Evolutionary conservation across 495 filamentous ascomycete genomes (phyloP).

Genomic region (Trichocladium uniseriatum): DNA sequence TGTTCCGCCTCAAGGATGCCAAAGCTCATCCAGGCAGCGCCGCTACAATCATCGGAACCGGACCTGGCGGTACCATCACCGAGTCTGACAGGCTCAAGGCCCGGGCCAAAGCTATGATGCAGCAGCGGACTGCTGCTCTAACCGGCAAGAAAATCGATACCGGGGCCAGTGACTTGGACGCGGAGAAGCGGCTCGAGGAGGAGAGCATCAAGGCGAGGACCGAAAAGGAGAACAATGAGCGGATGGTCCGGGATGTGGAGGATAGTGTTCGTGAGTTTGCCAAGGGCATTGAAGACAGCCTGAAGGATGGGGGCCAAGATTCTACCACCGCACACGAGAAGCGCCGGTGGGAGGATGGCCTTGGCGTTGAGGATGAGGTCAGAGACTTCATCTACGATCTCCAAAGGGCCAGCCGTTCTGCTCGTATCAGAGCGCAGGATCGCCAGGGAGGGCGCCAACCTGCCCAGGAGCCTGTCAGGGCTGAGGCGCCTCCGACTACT

Average conservation of each 20-base stretch:
- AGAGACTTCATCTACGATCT: slow-evolving; percentile 97
- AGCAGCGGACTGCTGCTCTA: slow-evolving; percentile 86
- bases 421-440: slow-evolving; percentile 64
- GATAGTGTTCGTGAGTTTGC: slow-evolving; percentile 91
- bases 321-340: slow-evolving; percentile 71
- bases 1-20: slow-evolving; percentile 89
- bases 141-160: slow-evolving; percentile 65
- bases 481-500: slow-evolving; percentile 32
- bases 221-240: slow-evolving; percentile 87
- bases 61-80: slow-evolving; percentile 82
- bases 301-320: slow-evolving; percentile 70
- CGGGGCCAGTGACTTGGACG: slow-evolving; percentile 53
- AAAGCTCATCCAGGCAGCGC: slow-evolving; percentile 81
- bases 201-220: slow-evolving; percentile 71
- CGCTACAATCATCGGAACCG: slow-evolving; percentile 81
- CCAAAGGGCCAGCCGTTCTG: slow-evolving; percentile 69
- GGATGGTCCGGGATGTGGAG: slow-evolving; percentile 94
- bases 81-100: slow-evolving; percentile 93
- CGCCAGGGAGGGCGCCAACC: slow-evolving; percentile 37
- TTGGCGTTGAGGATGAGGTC: slow-evolving; percentile 93
- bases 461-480: slow-evolving; percentile 37
- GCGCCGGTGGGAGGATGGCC: slow-evolving; percentile 89
- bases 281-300: slow-evolving; percentile 69
- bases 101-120: slow-evolving; percentile 94
- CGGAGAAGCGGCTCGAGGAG: slow-evolving; percentile 75